These are phyloP conservation scores for Penicillium sp. DNA, from an alignment of 2,329 filamentous ascomycete genomes.

Conservation along the genomic window DNA sequence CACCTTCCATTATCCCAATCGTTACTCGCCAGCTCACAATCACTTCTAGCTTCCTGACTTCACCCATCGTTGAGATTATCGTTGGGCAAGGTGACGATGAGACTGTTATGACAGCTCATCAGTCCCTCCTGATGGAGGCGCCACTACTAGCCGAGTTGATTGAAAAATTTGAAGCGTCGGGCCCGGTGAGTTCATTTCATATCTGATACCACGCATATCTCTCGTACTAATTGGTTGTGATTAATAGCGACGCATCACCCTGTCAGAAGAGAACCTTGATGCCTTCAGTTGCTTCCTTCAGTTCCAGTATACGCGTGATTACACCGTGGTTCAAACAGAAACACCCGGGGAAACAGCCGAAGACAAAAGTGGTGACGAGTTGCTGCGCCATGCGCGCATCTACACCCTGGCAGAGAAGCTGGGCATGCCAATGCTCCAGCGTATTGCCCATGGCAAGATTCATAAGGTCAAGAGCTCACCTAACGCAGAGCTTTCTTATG, in stretches of 20 bases:
- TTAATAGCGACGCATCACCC: conserved; percentile 64
- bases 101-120: conserved; percentile 72
- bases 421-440: conserved; percentile 65
- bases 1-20: background rate
- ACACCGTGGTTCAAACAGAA: conserved; percentile 66
- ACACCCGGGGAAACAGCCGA: conserved; percentile 61
- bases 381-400: conserved; percentile 83
- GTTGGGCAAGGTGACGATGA: conserved; percentile 60
- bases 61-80: conserved; percentile 66
- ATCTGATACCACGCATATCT: too few species aligned
- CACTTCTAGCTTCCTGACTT: conserved; percentile 56
- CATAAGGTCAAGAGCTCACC: conserved; percentile 86
- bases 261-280: conserved; percentile 66
- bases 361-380: conserved; percentile 76
- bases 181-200: conserved; percentile 53
- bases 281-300: conserved; percentile 77
- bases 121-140: conserved; percentile 70
- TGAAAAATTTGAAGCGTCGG: conserved; percentile 59
- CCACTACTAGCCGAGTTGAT: conserved; percentile 69
- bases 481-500: conserved; percentile 86
- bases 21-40: conserved; percentile 7
- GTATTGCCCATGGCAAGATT: conserved; percentile 81
- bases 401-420: conserved; percentile 87
- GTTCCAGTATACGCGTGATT: conserved; percentile 80
- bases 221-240: background rate